Evolutionary conservation across 2,329 filamentous ascomycete genomes (phyloP), one percentile per base, ranked within the genome.

Genomic region (Phaeosphaeriaceae sp.): DNA sequence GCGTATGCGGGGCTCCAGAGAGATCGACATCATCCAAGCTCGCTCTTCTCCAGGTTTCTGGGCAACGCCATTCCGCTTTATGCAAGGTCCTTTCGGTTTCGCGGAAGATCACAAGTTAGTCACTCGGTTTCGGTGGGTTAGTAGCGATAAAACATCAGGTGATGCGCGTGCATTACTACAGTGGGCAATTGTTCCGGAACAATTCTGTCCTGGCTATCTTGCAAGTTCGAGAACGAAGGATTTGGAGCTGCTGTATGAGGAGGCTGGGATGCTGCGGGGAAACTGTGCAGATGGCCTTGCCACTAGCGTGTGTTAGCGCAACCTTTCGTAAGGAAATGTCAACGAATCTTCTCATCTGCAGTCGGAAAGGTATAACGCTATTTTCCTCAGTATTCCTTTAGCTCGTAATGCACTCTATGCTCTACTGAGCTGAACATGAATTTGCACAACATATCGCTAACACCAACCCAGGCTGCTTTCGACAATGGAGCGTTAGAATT

Each of bases 1-100:
- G 55, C 24, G 40, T 44, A 53, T 66, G 69, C 67, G 67, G 68
- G 70, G 68, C 63, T 69, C 63, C 65, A 62, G 65, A 52, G 56
- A 49, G 42, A 57, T 49, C 60, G 67, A 66, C 63, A 48, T 50
- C 40, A 25, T 40, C 20, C 24, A 45, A 57, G 51, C 20, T 51
- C 65, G 31, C 27, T 13, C 61, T 66, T 64, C 64, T 70, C 64
- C 67, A 67, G 63, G 63, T 65, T 55, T 61, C 58, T 31, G 41
- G 51, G 51, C 51, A 41, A 46, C 55, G 58, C 54, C 53, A 57
- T 44, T 48, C 61, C 54, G 54, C 40, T 42, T 66, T 58, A 21
- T 13, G 46, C 21, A 20, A 53, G 52, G 46, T 31, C 13, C 24
- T 51, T 33, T 55, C 42, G 47, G 49, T 25, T 40, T 52, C 53